Conservation (phyloP, 1,284 basidiomycete genomes). For the Heterobasidion parviporum region DNA sequence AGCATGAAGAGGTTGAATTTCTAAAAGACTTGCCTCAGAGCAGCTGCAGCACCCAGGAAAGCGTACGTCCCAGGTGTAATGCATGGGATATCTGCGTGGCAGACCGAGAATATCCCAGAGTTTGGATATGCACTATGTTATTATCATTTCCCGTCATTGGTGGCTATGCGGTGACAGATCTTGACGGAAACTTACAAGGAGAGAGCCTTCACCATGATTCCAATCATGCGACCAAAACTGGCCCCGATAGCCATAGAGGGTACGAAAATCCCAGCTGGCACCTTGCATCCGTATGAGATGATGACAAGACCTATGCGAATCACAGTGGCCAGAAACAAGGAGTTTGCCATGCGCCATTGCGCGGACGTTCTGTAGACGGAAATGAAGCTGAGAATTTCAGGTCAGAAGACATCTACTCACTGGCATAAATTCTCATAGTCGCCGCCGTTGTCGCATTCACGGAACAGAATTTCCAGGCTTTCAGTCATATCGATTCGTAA, state of each 20-base stretch:
- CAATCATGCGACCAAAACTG: constrained; percentile 92
- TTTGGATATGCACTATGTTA: constrained; percentile 64
- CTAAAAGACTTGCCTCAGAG: constrained; percentile 62
- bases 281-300: constrained; percentile 92
- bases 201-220: constrained; percentile 90
- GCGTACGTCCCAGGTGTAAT: constrained; percentile 99
- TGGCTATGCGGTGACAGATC: background rate
- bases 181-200: constrained; percentile 50
- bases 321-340: constrained; percentile 85
- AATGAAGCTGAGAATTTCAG: background rate
- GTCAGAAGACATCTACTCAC: constrained; percentile 38
- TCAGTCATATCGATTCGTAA: constrained; percentile 98
- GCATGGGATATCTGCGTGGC: constrained; percentile 88
- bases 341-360: constrained; percentile 95
- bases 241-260: constrained; percentile 98
- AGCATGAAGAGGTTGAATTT: no score
- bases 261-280: constrained; percentile 96
- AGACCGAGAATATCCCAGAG: constrained; percentile 84
- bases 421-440: constrained; percentile 93
- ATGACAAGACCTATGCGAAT: constrained; percentile 85
- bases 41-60: constrained; percentile 89
- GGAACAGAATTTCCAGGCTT: constrained; percentile 92
- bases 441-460: constrained; percentile 93
- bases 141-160: no score
- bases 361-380: constrained; percentile 57